Evolutionary conservation across 257 asterid genomes (phyloP).

Genomic region (Solanum chiquidenum): DNA sequence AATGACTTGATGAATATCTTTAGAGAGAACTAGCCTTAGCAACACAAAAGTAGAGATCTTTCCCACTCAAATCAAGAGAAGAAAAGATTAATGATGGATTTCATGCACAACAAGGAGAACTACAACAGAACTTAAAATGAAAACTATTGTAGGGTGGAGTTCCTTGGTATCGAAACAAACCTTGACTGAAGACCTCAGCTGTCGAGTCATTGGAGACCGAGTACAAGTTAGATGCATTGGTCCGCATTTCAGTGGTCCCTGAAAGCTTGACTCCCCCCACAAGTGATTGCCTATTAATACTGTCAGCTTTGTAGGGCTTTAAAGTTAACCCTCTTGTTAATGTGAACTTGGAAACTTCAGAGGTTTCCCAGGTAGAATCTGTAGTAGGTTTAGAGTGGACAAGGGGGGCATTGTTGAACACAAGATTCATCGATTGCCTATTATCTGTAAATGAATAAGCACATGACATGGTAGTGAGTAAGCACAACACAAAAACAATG

Average conservation of each 20-base stretch:
- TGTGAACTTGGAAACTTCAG: conserved; percentile 51
- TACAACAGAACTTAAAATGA: background rate
- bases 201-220: conserved; percentile 29
- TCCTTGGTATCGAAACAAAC: conserved; percentile 19
- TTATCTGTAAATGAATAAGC: conserved; percentile 34
- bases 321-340: conserved; percentile 34
- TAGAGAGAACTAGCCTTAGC: background rate
- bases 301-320: conserved; percentile 30
- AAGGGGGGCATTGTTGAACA: conserved; percentile 33
- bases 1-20: background rate
- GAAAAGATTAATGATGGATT: background rate
- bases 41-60: background rate
- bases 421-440: conserved; percentile 41
- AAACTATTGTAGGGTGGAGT: background rate
- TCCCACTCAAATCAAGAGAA: background rate
- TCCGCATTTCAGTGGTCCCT: conserved; percentile 19
- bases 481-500: background rate
- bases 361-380: conserved; percentile 30
- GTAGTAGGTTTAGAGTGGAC: conserved; percentile 24
- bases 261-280: conserved; percentile 23
- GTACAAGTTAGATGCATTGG: conserved; percentile 26
- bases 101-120: background rate
- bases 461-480: background rate
- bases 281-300: conserved; percentile 5
- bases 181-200: conserved; percentile 38